Evolutionary conservation across 225 moss, liverwort and hornwort species (phyloP).

Genomic region (Asterella californica): DNA sequence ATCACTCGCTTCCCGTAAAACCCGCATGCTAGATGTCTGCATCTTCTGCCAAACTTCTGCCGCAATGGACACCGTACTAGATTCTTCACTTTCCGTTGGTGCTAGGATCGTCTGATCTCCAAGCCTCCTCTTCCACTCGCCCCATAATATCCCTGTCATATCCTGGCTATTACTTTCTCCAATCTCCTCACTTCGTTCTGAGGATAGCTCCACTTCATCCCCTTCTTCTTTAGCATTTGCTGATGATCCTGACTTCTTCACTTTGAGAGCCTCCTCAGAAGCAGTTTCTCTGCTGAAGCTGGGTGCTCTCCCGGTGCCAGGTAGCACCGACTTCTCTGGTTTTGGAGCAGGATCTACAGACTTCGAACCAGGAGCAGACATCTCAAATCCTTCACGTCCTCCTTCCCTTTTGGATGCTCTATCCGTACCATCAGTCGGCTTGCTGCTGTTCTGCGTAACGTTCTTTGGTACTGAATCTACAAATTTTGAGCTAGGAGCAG

Average conservation of each 20-base stretch:
- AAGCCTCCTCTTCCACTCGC: slow-evolving; percentile 32
- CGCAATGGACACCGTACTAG: background rate
- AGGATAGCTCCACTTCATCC: background rate
- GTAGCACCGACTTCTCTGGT: background rate
- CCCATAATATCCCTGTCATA: slow-evolving; percentile 28
- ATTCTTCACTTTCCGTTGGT: slow-evolving; percentile 1
- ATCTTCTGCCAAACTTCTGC: slow-evolving; percentile 22
- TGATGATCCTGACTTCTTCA: background rate
- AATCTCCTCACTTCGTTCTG: background rate
- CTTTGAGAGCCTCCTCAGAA: background rate
- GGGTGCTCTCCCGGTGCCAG: background rate
- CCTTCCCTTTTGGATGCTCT: background rate
- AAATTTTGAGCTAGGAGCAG: background rate
- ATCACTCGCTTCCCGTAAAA: background rate
- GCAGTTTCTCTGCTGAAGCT: background rate
- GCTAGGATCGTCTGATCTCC: slow-evolving; percentile 2
- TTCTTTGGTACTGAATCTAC: background rate
- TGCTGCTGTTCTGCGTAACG: background rate
- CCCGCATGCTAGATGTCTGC: background rate
- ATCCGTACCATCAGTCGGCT: background rate
- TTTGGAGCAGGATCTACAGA: background rate
- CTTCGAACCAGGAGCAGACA: background rate
- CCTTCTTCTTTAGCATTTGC: background rate
- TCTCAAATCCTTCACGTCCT: background rate
- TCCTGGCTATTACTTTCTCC: slow-evolving; percentile 24